These are phyloP conservation scores for Xylaria venustula DNA, from an alignment of 495 filamentous ascomycete genomes.

Conservation along the genomic window DNA sequence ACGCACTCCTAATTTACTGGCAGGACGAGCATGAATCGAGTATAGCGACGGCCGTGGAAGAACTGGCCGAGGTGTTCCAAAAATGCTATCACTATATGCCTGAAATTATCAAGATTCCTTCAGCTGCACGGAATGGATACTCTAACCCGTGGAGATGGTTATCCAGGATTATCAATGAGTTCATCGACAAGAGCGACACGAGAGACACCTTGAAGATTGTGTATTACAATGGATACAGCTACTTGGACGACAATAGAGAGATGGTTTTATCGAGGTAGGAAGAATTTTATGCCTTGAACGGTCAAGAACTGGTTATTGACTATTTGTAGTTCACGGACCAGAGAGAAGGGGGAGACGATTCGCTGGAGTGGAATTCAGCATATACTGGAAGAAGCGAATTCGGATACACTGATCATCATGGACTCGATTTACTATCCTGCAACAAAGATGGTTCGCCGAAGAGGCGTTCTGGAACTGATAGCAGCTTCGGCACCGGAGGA, in stretches of 20 bases:
- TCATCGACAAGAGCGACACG: conserved; percentile 42
- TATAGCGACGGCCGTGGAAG: conserved; percentile 32
- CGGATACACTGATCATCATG: conserved; percentile 51
- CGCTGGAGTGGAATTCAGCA: conserved; percentile 49
- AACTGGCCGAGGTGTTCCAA: conserved; percentile 39
- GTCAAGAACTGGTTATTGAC: conserved; percentile 8
- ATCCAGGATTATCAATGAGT: conserved; percentile 39
- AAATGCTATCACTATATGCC: conserved; percentile 44
- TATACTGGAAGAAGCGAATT: conserved; percentile 42
- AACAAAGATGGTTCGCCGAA: conserved; percentile 36
- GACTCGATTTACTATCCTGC: conserved; percentile 49
- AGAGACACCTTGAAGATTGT: conserved; percentile 48
- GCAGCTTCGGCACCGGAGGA: conserved; percentile 48
- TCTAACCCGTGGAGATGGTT: conserved; percentile 45
- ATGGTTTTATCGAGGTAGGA: conserved; percentile 48
- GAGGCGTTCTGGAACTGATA: conserved; percentile 48
- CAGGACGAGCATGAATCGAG: conserved; percentile 42
- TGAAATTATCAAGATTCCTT: conserved; percentile 41
- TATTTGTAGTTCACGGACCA: conserved; percentile 38
- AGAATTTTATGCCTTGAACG: background rate
- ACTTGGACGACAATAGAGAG: conserved; percentile 44
- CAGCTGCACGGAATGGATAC: conserved; percentile 34
- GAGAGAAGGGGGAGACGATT: conserved; percentile 37
- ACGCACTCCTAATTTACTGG: conserved; percentile 46
- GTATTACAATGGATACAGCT: conserved; percentile 48